These are phyloP conservation scores for Ballota nigra DNA, from an alignment of 257 asterid species.

Conservation along the genomic window DNA sequence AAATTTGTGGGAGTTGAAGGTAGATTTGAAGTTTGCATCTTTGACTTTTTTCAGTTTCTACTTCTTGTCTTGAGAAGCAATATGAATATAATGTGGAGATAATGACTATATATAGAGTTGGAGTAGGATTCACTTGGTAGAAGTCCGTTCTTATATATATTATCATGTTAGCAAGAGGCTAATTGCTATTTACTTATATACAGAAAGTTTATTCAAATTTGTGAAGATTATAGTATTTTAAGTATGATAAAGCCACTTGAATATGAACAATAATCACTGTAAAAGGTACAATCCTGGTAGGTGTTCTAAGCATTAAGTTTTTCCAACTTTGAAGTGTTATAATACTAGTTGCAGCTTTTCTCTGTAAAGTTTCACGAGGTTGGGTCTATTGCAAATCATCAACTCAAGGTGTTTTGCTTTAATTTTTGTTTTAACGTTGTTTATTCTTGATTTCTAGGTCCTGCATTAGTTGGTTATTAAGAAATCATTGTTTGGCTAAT, in stretches of 20 bases:
- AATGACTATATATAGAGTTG: background rate
- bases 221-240: background rate
- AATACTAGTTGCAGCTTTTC: background rate
- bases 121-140: background rate
- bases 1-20: background rate
- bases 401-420: background rate
- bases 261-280: background rate
- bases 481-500: conserved; percentile 5
- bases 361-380: background rate
- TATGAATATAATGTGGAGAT: background rate
- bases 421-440: background rate
- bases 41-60: background rate
- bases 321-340: background rate
- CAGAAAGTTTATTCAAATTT: background rate
- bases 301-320: background rate
- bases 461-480: background rate
- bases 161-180: background rate
- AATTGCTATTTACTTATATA: background rate
- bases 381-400: background rate
- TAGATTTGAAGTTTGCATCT: background rate
- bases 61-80: background rate
- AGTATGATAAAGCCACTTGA: background rate
- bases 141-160: background rate
- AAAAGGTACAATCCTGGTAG: background rate
- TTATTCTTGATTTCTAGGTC: background rate